Evolutionary conservation across 257 asterid species (phyloP), one percentile per base, ranked within the genome.

Genomic region (Voacanga thouarsii): DNA sequence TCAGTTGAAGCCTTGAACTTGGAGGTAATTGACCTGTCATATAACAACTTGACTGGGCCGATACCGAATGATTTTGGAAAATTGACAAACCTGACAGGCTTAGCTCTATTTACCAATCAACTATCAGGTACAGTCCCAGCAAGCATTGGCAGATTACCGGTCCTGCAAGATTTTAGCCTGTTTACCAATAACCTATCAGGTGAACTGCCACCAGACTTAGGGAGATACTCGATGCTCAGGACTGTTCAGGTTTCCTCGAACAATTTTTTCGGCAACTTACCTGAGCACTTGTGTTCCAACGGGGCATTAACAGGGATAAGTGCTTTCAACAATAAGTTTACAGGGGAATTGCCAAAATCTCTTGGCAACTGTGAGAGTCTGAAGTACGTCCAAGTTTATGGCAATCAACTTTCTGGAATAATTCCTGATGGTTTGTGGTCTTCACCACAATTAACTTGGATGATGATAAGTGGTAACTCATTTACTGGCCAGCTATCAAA

Each of bases 51-150:
- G 80, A 87, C 83, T 0, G 98, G 97, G 59, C 69, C 63, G 21
- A 93, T 95, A 77, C 97, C 98, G 0, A 84, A 87, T 24, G 98
- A 80, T 57, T 87, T 85, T 6, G 97, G 96, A 14, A 91, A 88
- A 37, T 74, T 95, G 74, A 89, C 84, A 5, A 90, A 77, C 59
- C 75, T 95, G 30, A 87, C 96, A 0, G 87, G 86, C 23, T 80
- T 95, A 81, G 87, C 85, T 74, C 64, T 93, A 85, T 84, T 39
- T 60, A 77, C 21, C 86, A 95, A 95, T 79, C 84, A 85, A 33
- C 65, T 95, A 65, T 87, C 97, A 0, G 99, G 99, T 16, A 83
- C 78, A 72, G 81, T 95, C 8, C 99, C 99, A 0, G 39, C 11
- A 28, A 88, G 92, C 73, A 80, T 95, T 9, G 89, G 90, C 28